Conservation (phyloP, 2,329 filamentous ascomycete species). For the Nannizzia gypsea region DNA sequence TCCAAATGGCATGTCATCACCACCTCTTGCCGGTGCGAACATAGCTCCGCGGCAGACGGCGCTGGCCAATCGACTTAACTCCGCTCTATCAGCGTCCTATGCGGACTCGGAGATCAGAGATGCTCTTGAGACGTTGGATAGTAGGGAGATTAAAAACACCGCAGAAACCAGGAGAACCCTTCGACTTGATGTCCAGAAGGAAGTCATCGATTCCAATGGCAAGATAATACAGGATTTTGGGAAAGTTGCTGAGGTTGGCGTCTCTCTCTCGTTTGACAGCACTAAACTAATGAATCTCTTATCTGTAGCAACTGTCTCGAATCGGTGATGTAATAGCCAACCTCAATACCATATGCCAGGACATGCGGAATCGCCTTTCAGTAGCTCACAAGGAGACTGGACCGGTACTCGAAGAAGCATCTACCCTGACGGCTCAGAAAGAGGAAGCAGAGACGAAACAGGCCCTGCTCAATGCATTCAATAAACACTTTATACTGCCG, state of each 20-base stretch:
- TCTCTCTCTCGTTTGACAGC: not conserved
- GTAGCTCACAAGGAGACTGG: conserved; percentile 63
- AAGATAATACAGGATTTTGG: conserved; percentile 82
- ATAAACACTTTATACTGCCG: conserved; percentile 68
- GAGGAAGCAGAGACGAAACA: conserved; percentile 68
- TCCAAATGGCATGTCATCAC: conserved; percentile 9
- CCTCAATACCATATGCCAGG: conserved; percentile 66
- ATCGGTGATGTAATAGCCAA: conserved; percentile 68
- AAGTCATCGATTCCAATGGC: conserved; percentile 86
- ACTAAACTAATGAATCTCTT: not conserved
- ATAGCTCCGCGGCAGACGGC: conserved; percentile 42
- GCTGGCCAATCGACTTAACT: conserved; percentile 68
- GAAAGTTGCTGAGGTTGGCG: conserved; percentile 66
- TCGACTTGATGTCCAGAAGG: conserved; percentile 73
- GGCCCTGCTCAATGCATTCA: conserved; percentile 63
- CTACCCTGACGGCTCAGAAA: conserved; percentile 59
- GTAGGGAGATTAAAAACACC: conserved; percentile 58
- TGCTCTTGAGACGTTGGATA: conserved; percentile 66
- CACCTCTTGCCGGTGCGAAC: conserved; percentile 1
- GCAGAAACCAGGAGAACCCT: conserved; percentile 67
- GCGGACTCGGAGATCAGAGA: conserved; percentile 85
- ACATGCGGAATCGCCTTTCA: conserved; percentile 66
- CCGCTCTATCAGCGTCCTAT: conserved; percentile 81
- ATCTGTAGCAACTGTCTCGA: conserved; percentile 62
- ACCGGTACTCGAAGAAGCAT: conserved; percentile 65